Percentiles rank a stretch among this genome's conserved stretches.
Evolutionary conservation across 2,329 filamentous ascomycete genomes (phyloP).

Genomic region (Epichloe uncinata): DNA sequence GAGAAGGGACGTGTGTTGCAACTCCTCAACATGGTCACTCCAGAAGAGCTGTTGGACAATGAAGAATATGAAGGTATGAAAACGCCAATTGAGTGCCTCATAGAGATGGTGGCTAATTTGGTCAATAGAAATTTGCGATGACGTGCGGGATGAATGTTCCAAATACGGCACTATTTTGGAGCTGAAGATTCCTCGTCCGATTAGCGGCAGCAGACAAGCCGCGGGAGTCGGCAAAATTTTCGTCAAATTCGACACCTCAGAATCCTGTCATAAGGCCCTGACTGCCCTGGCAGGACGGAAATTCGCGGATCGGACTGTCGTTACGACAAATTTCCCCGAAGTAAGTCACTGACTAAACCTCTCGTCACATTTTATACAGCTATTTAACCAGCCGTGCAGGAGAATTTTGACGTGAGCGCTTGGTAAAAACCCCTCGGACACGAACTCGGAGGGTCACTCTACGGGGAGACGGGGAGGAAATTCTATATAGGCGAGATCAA

Average conservation of each 20-base stretch:
- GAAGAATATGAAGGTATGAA: slow-evolving; percentile 84
- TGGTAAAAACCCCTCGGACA: slow-evolving; percentile 48
- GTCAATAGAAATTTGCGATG: slow-evolving; percentile 78
- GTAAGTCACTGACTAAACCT: slow-evolving; percentile 29
- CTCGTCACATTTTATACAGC: neutral
- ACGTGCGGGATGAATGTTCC: slow-evolving; percentile 81
- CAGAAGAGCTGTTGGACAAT: slow-evolving; percentile 83
- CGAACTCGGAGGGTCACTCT: too few species aligned
- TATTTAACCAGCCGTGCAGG: slow-evolving; percentile 37
- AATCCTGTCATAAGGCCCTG: slow-evolving; percentile 71
- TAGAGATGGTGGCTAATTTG: slow-evolving; percentile 1
- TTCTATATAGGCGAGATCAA: slow-evolving; percentile 5
- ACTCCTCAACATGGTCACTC: slow-evolving; percentile 95
- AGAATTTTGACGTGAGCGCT: slow-evolving; percentile 86
- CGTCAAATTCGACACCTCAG: slow-evolving; percentile 75
- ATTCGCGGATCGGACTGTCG: slow-evolving; percentile 91
- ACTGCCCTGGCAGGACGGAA: slow-evolving; percentile 87
- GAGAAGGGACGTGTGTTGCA: slow-evolving; percentile 79
- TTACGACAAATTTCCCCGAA: slow-evolving; percentile 93
- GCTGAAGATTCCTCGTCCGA: slow-evolving; percentile 86
- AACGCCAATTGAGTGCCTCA: neutral
- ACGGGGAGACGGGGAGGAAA: neutral
- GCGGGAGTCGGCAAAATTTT: slow-evolving; percentile 95
- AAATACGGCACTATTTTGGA: slow-evolving; percentile 80
- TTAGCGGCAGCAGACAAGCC: slow-evolving; percentile 67